Evolutionary conservation across 495 filamentous ascomycete genomes (phyloP).

Genomic region (Wilcoxina mikolae): DNA sequence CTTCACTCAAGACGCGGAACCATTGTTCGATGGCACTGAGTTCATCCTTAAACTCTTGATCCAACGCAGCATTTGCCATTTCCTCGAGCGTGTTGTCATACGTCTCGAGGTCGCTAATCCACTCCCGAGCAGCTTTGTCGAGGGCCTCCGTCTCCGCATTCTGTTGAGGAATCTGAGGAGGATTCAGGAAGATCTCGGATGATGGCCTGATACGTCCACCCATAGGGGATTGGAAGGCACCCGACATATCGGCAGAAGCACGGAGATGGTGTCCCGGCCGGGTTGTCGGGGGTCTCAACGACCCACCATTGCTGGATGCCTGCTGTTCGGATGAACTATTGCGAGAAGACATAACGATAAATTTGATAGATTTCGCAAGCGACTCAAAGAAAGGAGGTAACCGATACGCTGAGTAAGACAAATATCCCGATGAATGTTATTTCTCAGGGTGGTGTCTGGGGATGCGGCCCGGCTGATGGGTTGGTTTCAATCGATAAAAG

Average conservation of each 20-base stretch:
- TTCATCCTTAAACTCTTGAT: conserved; percentile 99
- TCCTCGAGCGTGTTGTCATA: conserved; percentile 95
- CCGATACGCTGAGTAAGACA: not conserved
- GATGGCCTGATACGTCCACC: conserved; percentile 79
- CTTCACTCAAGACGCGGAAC: conserved; percentile 95
- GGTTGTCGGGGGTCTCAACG: conserved; percentile 77
- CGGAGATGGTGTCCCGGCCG: conserved; percentile 76
- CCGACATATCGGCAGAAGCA: conserved; percentile 90
- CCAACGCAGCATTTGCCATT: conserved; percentile 93
- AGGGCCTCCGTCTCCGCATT: conserved; percentile 58
- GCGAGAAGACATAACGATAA: conserved; percentile 1
- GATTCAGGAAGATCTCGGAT: conserved; percentile 59
- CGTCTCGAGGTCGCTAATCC: conserved; percentile 97
- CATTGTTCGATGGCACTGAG: conserved; percentile 97
- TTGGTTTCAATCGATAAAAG: conserved; percentile 2
- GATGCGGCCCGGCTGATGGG: not conserved
- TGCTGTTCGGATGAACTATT: conserved; percentile 46
- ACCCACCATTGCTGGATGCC: conserved; percentile 39
- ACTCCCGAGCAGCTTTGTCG: conserved; percentile 91
- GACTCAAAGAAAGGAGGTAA: not conserved
- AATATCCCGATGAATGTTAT: not conserved
- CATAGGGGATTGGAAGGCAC: conserved; percentile 56
- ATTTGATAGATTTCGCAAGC: not conserved
- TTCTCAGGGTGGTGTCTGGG: not conserved
- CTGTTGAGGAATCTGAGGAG: conserved; percentile 26